Base-by-base conservation (phyloP, 139 green algal genomes). In the Haematococcus lacustris region DNA sequence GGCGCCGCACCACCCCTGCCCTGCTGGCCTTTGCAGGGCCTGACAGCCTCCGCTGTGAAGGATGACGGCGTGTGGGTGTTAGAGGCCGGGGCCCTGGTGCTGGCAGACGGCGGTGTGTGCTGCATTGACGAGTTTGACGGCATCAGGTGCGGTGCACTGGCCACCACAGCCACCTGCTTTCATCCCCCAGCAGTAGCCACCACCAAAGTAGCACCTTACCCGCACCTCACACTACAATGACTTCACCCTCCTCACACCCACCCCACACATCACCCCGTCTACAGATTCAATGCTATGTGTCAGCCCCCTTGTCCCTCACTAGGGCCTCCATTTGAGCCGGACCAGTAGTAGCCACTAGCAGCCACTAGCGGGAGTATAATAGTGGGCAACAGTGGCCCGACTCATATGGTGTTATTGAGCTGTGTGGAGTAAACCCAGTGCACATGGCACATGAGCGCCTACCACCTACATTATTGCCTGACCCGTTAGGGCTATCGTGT, bases 111-210 rank as follows among this genome's bases (percentile, higher is more conserved):
- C 0, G 92, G 92, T 0, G 53, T 97, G 62, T 96, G 90, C 82
- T 94, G 88, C 78, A 93, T 97, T 38, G 92, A 97, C 65, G 91
- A 97, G 76, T 95, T 97, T 78, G 86, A 95, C 37, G 85, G 84
- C 59, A 85, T 96, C 34, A 74, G 68, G 39, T 41, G 61, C 5
- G 57, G 43, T 53, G 43, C 43, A 28, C 9, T 53, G 17, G 43
- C 43, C 43, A 17, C 17, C 43, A 53, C 9, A 53, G 9, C 9
- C 9, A 17, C 43, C 43, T 53, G 43, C 43, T 9, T 17, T 53
- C n/a, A n/a, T n/a, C n/a, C n/a, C n/a, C n/a, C n/a, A n/a, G n/a
- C n/a, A n/a, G n/a, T n/a, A n/a, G n/a, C n/a, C n/a, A n/a, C n/a
- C n/a, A n/a, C n/a, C n/a, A n/a, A n/a, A n/a, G n/a, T n/a, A n/a